Percentiles rank a stretch among this genome's conserved stretches.
phyloP scores from a whole-genome alignment of 805 yeast species.

The Candida vaughaniae region DNA sequence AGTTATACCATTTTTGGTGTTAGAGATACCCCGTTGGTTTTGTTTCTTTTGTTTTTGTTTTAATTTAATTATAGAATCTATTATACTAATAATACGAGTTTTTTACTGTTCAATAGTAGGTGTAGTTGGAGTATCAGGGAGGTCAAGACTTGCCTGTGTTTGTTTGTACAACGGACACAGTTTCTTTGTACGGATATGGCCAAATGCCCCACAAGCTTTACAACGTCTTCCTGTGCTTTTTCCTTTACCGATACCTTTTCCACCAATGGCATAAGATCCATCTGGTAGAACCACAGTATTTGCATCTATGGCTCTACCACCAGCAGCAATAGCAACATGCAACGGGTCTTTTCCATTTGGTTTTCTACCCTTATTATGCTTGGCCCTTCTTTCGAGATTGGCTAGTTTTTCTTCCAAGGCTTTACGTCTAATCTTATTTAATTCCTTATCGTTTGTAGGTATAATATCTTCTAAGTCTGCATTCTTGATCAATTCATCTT shows the following conservation, averaged over 20 bases:
- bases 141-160: conserved; percentile 8
- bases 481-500: conserved; percentile 51
- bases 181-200: conserved; percentile 90
- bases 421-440: conserved; percentile 72
- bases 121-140: not conserved
- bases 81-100: too few species aligned
- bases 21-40: conserved; percentile 9
- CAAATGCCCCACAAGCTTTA: conserved; percentile 92
- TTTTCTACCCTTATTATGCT: conserved; percentile 33
- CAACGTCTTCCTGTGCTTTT: conserved; percentile 78
- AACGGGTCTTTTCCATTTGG: conserved; percentile 23
- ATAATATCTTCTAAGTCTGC: conserved; percentile 70
- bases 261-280: conserved; percentile 48
- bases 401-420: conserved; percentile 82
- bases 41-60: not conserved
- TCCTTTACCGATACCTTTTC: conserved; percentile 73
- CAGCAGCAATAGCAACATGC: conserved; percentile 43
- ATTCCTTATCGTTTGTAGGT: conserved; percentile 81
- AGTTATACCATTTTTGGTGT: conserved; percentile 33
- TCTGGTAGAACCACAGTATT: conserved; percentile 44
- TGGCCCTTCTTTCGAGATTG: conserved; percentile 66
- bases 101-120: too few species aligned
- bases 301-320: conserved; percentile 42
- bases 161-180: conserved; percentile 78
- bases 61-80: too few species aligned